A percentile compares a stretch with the other conserved stretches of the same genome.
Evolutionary conservation across 2,329 filamentous ascomycete genomes (phyloP).

Genomic region (Endoconidiophora laricicola): DNA sequence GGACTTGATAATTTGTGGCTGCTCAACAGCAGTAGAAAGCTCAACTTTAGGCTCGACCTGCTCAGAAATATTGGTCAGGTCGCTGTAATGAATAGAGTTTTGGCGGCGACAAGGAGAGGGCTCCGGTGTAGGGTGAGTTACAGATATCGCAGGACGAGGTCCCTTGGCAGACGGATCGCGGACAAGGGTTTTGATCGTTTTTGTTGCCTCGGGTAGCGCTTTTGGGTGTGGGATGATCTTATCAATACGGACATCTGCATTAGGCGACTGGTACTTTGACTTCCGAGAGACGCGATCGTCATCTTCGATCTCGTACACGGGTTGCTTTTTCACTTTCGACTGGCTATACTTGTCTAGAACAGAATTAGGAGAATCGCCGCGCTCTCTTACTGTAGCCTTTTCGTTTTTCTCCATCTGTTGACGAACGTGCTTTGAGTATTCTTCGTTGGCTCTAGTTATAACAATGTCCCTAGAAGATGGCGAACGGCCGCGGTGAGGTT

Average conservation of each 20-base stretch:
- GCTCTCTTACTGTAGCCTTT: conserved; percentile 13
- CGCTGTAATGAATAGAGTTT: conserved; percentile 13
- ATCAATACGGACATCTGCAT: conserved; percentile 48
- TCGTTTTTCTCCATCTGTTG: no score
- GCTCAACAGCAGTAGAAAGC: no score
- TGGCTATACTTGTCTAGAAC: conserved; percentile 37
- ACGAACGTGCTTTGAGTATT: no score
- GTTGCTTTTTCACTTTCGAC: not conserved
- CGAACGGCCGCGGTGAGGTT: no score
- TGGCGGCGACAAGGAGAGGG: conserved; percentile 27
- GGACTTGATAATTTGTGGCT: no score
- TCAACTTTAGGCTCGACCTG: not conserved
- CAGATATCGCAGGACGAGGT: conserved; percentile 40
- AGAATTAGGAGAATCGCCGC: conserved; percentile 36
- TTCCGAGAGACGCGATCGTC: not conserved
- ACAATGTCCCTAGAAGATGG: no score
- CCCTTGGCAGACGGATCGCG: conserved; percentile 38
- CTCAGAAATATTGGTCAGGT: conserved; percentile 5
- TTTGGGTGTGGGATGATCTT: conserved; percentile 35
- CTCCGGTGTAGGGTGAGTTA: conserved; percentile 43
- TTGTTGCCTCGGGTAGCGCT: conserved; percentile 24
- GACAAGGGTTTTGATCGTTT: conserved; percentile 12
- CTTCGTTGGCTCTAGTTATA: no score
- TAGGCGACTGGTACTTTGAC: conserved; percentile 34
- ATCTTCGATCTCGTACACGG: not conserved